Base-by-base conservation (phyloP, 1,139 yeast genomes). In the Candida gigantensis region DNA sequence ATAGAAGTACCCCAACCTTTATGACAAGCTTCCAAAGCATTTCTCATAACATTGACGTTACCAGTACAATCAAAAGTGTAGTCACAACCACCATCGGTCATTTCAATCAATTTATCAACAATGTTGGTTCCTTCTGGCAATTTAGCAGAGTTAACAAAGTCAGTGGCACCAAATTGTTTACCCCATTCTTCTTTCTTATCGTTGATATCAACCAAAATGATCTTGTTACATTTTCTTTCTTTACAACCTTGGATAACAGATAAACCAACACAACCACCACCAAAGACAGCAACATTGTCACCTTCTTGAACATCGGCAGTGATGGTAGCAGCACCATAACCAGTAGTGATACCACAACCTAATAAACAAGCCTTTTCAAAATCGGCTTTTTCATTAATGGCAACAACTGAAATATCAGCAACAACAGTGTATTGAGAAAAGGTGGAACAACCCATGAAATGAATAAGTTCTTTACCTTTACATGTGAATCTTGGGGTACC, bases 331-430 rank as follows among this genome's bases (percentile, higher is more conserved):
- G 98, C 96, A 63, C 98, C 98, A 61, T 86, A 88, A 47, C 98
- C 98, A 37, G 98, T 92, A 44, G 98, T 92, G 57, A 92, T 88
- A 71, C 98, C 98, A 64, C 98, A 92, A 32, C 98, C 98, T 52
- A 94, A 77, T 62, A 92, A 70, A 72, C 97, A 90, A 32, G 94
- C 85, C 58, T 83, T 80, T 57, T 88, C 96, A 57, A 82, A 74
- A 44, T 87, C 84, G 38, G 96, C 97, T 46, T 77, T 66, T 42
- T 83, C 81, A 62, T 88, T 81, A 45, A 92, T 89, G 12, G 96
- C 94, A 40, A 90, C 98, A 24, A 90, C 89, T n/a, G 97, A 88
- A 45, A 92, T 92, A 60, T 92, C 98, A 32, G 97, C 96, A 30
- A 92, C 95, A 42, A 92, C 98, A 11, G 98, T 92, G 66, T 92